phyloP scores from a whole-genome alignment of 2,329 filamentous ascomycete species.

The Fonsecaea pugnacius region DNA sequence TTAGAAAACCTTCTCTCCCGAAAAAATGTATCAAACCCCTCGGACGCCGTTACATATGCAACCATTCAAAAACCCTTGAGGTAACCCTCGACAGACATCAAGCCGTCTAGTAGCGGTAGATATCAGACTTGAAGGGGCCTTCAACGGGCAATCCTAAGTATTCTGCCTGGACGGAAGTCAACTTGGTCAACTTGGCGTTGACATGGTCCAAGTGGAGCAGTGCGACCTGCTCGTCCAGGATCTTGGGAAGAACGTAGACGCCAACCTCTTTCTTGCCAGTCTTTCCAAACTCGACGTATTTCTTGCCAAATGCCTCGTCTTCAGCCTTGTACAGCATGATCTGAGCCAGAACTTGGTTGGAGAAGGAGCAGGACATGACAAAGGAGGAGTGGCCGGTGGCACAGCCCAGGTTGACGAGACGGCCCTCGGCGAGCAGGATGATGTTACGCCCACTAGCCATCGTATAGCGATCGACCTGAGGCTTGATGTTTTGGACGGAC shows the following conservation, averaged over 20 bases:
- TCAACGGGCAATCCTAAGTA: conserved; percentile 85
- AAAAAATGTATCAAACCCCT: neutral
- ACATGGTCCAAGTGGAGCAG: conserved; percentile 89
- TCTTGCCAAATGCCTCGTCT: conserved; percentile 83
- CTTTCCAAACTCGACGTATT: conserved; percentile 96
- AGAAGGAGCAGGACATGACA: conserved; percentile 99
- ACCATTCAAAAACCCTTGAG: conserved; percentile 11
- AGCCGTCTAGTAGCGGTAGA: conserved; percentile 60
- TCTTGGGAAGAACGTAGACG: conserved; percentile 98
- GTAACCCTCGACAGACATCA: neutral
- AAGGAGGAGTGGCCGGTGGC: conserved; percentile 99
- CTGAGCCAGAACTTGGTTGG: conserved; percentile 99
- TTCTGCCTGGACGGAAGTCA: conserved; percentile 85
- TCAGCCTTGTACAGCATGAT: conserved; percentile 96
- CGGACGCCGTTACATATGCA: conserved; percentile 28
- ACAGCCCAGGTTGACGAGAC: conserved; percentile 98
- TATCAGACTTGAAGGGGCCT: conserved; percentile 96
- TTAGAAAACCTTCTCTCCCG: conserved; percentile 29
- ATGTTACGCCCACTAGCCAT: conserved; percentile 95
- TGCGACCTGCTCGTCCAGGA: conserved; percentile 98
- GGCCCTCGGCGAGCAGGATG: conserved; percentile 97
- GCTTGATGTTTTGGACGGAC: conserved; percentile 98
- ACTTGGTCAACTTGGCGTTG: conserved; percentile 89
- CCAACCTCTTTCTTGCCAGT: conserved; percentile 85
- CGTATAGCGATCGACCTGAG: conserved; percentile 96